Base-by-base conservation (phyloP, 768 basidiomycete genomes). In the Podaxis pistillaris region DNA sequence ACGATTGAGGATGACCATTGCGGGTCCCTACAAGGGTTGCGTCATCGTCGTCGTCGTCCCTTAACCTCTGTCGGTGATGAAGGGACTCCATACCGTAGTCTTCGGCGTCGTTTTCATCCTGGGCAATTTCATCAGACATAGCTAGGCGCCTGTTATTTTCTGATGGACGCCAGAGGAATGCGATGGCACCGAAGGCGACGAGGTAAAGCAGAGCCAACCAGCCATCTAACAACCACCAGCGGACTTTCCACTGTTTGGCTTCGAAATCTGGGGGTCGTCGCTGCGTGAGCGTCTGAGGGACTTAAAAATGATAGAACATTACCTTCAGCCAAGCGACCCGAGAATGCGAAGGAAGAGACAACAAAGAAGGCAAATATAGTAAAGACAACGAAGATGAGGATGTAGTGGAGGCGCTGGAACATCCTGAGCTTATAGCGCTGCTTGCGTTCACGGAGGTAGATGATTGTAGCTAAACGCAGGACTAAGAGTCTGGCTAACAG, bases 221-320 rank as follows among this genome's bases (percentile, higher is more conserved):
- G 17, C 96, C 97, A 69, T 99, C 97, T 46, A 99, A 82, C 5
- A 99, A 79, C 90, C 94, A 94, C 97, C 97, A 99, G 53, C 96
- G 88, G 59, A 85, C 81, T 63, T 81, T 84, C 95, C 95, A 98
- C 17, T 93, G 89, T 64, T 88, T 90, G 5, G 94, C 91, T 15
- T 94, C 91, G 71, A 96, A 98, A 72, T 96, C 94, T 95, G 59
- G 3, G 22, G 58, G 17, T 12, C 9, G 26, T 50, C 22, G 12
- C 22, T 50, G 11, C 2, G 24, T 26, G 13, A 46, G 44, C 33
- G n/a, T 46, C 44, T 17, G 12, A 24, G 65, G 46, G 22, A 65
- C 53, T 15, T 38, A 12, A 61, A 58, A 50, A 62, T 28, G 19
- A 65, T 62, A 7, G 63, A 51, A 63, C 66, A 75, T 4, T 62